These are phyloP conservation scores for Pyrenula massariospora DNA, from an alignment of 495 filamentous ascomycete species.

Conservation along the genomic window DNA sequence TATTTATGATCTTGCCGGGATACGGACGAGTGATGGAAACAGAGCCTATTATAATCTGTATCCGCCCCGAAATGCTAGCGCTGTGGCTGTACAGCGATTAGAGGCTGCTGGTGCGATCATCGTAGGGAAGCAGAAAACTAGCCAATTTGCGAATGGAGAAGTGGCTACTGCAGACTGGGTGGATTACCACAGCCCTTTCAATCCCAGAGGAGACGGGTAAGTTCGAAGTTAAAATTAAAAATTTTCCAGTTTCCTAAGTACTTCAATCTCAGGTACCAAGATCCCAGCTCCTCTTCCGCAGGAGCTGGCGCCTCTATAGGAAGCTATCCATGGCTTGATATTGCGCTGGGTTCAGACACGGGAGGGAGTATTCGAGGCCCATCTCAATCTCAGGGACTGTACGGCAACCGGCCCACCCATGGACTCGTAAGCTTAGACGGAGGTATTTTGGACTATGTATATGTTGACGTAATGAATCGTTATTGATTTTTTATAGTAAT, in stretches of 20 bases:
- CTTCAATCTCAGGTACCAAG: constrained; percentile 21
- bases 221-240: too few species aligned
- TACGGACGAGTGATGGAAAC: constrained; percentile 28
- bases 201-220: constrained; percentile 27
- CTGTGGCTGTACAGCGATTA: constrained; percentile 22
- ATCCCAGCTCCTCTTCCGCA: constrained; percentile 23
- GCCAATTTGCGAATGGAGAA: constrained; percentile 32
- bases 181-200: constrained; percentile 30
- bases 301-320: constrained; percentile 25
- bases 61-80: constrained; percentile 16
- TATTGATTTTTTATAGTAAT: constrained; percentile 16
- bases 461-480: not conserved
- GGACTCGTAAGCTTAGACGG: constrained; percentile 11
- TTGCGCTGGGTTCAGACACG: constrained; percentile 34
- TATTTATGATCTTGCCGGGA: constrained; percentile 28
- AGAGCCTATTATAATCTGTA: constrained; percentile 28
- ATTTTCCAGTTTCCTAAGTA: too few species aligned
- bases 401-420: constrained; percentile 17
- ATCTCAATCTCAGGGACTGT: constrained; percentile 22
- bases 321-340: constrained; percentile 29
- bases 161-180: constrained; percentile 25
- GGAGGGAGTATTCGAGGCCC: constrained; percentile 30
- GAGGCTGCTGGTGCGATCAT: constrained; percentile 31
- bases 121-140: constrained; percentile 35
- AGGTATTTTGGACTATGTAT: too few species aligned